Conservation (phyloP, 2,329 filamentous ascomycete genomes). For the Penicillium sp. region DNA sequence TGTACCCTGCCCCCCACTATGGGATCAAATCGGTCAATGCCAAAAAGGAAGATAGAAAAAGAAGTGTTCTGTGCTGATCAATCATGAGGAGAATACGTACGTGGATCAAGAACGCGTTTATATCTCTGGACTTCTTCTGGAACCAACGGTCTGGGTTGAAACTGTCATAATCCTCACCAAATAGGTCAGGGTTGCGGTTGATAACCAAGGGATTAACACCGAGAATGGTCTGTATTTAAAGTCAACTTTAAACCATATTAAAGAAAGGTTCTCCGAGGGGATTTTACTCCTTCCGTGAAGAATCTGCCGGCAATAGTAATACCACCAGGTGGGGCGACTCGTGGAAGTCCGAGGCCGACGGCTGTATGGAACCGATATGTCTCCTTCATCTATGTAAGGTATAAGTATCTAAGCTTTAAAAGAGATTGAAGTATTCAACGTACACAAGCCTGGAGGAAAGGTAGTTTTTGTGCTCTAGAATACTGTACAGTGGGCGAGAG, state of each 20-base stretch:
- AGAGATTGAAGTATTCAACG: not conserved
- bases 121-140: not conserved
- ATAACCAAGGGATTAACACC: constrained; percentile 43
- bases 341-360: constrained; percentile 38
- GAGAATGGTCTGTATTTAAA: constrained; percentile 27
- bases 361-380: constrained; percentile 44
- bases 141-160: constrained; percentile 36
- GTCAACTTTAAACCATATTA: not conserved
- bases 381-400: constrained; percentile 42
- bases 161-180: constrained; percentile 31
- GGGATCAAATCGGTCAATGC: not conserved
- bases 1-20: constrained; percentile 13
- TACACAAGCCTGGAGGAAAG: constrained; percentile 45
- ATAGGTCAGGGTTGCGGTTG: constrained; percentile 29
- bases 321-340: constrained; percentile 40
- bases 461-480: constrained; percentile 39
- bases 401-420: too few species aligned
- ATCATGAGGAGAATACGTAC: not conserved
- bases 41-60: not conserved
- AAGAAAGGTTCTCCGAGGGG: not conserved
- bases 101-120: not conserved
- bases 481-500: constrained; percentile 34
- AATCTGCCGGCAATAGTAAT: constrained; percentile 39
- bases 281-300: constrained; percentile 36
- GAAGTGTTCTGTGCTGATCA: not conserved